Base-by-base conservation (phyloP, 768 basidiomycete species). In the Boletus eberwhitei region DNA sequence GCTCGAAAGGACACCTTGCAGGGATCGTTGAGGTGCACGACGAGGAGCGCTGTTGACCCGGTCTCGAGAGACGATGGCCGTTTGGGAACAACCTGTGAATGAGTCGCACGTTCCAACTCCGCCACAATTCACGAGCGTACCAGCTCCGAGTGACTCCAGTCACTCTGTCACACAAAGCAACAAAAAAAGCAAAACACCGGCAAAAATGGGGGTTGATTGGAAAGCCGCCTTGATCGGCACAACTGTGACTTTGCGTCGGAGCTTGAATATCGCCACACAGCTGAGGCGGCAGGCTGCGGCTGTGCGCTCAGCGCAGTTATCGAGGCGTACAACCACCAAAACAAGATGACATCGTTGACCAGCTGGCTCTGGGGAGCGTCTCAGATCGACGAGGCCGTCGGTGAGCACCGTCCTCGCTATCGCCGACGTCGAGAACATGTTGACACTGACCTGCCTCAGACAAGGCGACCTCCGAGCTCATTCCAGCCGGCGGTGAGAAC, bases 391-490 rank as follows among this genome's bases (percentile, higher is more conserved):
- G 87, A 90, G 60, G 86, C 87, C 41, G 74, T 93, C 53, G 90
- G 90, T 91, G 62, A 68, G 86, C 70, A 21, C n/a, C 35, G 31
- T 49, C 34, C 16, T 19, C 14, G 7, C 35, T 31, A 43, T 57
- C 41, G 12, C 19, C 8, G 32, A 55, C 41, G 44, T 48, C 45
- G 60, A 22, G 56, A 49, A 44, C 55, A 24, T 12, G 5, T 49
- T 58, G 48, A 60, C 52, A 37, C 59, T 32, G 29, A 24, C 52
- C 70, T 88, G 42, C 55, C 17, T 34, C 73, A 96, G 93, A 94
- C 77, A 93, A 90, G 74, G 90, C 91, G n/a, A 97, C 94, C 16
- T 93, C 93, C 4, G 92, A 94, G 70, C 78, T 93, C 24, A 73
- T 93, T 50, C 91, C 93, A 37, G 79, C 84, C 44, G 89, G 88